Base-by-base conservation (phyloP, 495 filamentous ascomycete genomes). In the Aspergillus conjunctus region DNA sequence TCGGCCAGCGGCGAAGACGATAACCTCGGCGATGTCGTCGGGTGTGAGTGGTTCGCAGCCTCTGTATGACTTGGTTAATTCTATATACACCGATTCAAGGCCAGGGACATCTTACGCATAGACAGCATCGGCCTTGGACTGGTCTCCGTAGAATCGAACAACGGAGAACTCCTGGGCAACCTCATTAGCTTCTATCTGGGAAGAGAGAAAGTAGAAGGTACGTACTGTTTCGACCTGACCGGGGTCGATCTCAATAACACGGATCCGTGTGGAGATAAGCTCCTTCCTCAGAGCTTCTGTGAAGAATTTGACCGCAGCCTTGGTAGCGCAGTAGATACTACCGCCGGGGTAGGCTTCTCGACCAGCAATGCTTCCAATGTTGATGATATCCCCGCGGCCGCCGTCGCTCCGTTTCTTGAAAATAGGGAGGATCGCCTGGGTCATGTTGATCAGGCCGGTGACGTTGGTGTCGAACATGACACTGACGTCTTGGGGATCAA, bases 261-360 rank as follows among this genome's bases (percentile, higher is more conserved):
- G 77, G 51, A 98, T 93, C 46, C 93, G 81, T 6, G 91, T 90
- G 26, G 89, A 83, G 63, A 98, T 87, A 49, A 97, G 82, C 80
- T 98, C 94, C 78, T 88, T 91, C 66, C 94, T 83, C 66, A 98
- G 74, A 15, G 90, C 82, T 53, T 97, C 93, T 0, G 94, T 95
- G 77, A 97, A 98, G 55, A 81, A 88, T 50, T 89, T 86, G 43
- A 98, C 87, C 4, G 94, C 94, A 12, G 94, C 93, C 79, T 98
- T 98, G 50, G 90, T 93, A 3, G 94, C 92, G 74, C 94, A 98
- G 83, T 98, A 98, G 65, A 98, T 96, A 66, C 88, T 87, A 22
- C 94, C 94, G 46, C 95, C 92, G 5, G 86, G 78, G 75, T 98
- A 98, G 11, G 89, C 82, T 66, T 97, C 93, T 41, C 94, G 85